These are phyloP conservation scores for Hymenoscyphus fraxineus DNA, from an alignment of 2,329 filamentous ascomycete genomes.

Conservation along the genomic window DNA sequence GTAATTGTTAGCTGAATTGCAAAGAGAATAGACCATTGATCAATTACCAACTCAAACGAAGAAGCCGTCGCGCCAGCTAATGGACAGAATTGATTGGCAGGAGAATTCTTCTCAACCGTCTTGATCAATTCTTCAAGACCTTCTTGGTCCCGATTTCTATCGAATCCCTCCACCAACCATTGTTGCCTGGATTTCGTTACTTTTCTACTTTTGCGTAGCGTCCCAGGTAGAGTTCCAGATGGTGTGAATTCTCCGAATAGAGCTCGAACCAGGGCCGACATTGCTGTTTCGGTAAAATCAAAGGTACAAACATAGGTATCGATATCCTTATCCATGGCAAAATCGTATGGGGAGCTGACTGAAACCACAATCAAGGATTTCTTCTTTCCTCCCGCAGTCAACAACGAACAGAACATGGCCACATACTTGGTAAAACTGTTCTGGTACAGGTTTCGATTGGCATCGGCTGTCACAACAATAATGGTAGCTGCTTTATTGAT, in stretches of 20 bases:
- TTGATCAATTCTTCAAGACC: slow-evolving; percentile 74
- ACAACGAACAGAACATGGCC: slow-evolving; percentile 88
- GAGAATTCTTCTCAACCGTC: slow-evolving; percentile 62
- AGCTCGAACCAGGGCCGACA: slow-evolving; percentile 78
- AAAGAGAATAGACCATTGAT: too few species aligned
- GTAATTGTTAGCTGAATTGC: slow-evolving; percentile 1
- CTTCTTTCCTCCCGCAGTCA: slow-evolving; percentile 71
- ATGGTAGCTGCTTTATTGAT: slow-evolving; percentile 86
- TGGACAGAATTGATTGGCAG: slow-evolving; percentile 59
- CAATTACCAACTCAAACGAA: slow-evolving; percentile 65
- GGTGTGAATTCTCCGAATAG: slow-evolving; percentile 72
- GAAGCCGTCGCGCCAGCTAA: slow-evolving; percentile 65
- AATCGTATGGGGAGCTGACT: slow-evolving; percentile 94
- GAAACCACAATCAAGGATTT: slow-evolving; percentile 89
- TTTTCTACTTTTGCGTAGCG: slow-evolving; percentile 82
- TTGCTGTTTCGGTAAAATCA: slow-evolving; percentile 90
- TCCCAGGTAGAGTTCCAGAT: slow-evolving; percentile 61
- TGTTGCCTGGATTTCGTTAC: slow-evolving; percentile 85
- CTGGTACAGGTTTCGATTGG: slow-evolving; percentile 90
- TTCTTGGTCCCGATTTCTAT: slow-evolving; percentile 69
- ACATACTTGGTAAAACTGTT: slow-evolving; percentile 94
- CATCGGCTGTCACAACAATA: slow-evolving; percentile 88
- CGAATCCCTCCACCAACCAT: slow-evolving; percentile 90
- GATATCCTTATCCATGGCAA: slow-evolving; percentile 86
- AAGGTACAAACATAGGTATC: slow-evolving; percentile 94